Percentiles rank a stretch among this genome's conserved stretches.
Evolutionary conservation across 148 eudicot species (phyloP).

Genomic region (Vaccinium myrtillus): DNA sequence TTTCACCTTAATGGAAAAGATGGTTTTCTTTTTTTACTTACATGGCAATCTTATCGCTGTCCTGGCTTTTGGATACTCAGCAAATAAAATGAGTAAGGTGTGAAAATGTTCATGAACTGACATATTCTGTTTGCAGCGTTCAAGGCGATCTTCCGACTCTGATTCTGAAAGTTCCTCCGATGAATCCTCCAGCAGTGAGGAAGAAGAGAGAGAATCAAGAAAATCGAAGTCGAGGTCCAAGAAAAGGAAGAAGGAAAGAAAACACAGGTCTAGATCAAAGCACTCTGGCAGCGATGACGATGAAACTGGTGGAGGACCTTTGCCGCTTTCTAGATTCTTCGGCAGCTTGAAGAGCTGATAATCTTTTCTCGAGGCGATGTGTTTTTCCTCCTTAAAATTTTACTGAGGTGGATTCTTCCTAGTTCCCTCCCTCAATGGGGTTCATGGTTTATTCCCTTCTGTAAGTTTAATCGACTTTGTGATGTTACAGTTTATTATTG

Average conservation of each 20-base stretch:
- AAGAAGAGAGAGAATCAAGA: constrained; percentile 72
- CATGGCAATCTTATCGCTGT: background rate
- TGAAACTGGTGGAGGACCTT: constrained; percentile 65
- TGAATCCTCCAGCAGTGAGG: constrained; percentile 84
- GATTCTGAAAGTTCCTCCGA: constrained; percentile 75
- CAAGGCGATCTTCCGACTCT: constrained; percentile 71
- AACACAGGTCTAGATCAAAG: constrained; percentile 70
- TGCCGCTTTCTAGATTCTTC: constrained; percentile 95
- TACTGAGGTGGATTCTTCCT: background rate
- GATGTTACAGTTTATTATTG: background rate
- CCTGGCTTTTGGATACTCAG: background rate
- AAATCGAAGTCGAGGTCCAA: constrained; percentile 71
- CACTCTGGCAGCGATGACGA: constrained; percentile 41
- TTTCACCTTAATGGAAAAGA: background rate
- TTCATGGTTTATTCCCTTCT: background rate
- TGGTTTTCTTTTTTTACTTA: background rate
- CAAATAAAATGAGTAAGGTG: background rate
- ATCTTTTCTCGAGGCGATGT: background rate
- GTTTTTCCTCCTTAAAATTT: constrained; percentile 3
- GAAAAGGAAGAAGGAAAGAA: constrained; percentile 67
- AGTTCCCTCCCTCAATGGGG: background rate
- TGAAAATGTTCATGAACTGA: background rate
- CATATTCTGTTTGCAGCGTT: constrained; percentile 49
- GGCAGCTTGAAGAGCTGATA: constrained; percentile 65
- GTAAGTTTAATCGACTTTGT: background rate